phyloP scores from a whole-genome alignment of 2,329 filamentous ascomycete species.

The Aspergillus ruber region DNA sequence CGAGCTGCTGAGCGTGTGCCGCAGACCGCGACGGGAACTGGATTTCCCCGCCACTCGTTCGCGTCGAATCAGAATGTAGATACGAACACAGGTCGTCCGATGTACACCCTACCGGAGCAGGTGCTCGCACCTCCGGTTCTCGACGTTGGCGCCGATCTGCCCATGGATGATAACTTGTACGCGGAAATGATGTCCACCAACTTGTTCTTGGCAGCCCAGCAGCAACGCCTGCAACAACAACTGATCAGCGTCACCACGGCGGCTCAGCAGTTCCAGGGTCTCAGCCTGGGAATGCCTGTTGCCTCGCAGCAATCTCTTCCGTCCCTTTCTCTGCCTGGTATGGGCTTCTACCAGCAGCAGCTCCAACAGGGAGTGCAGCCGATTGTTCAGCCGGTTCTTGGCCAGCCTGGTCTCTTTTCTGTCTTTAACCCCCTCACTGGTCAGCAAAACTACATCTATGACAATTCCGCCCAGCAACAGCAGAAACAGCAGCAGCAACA shows the following conservation, averaged over 20 bases:
- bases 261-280: conserved; percentile 72
- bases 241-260: conserved; percentile 75
- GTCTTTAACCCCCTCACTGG: conserved; percentile 83
- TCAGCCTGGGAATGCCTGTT: conserved; percentile 56
- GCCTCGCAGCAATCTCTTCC: conserved; percentile 46
- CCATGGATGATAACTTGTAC: conserved; percentile 79
- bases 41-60: conserved; percentile 44
- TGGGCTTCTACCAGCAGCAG: conserved; percentile 59
- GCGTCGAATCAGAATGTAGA: conserved; percentile 24
- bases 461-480: conserved; percentile 54
- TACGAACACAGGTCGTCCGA: conserved; percentile 46
- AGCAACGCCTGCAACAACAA: conserved; percentile 92
- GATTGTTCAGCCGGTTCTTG: conserved; percentile 55
- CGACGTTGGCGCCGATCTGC: conserved; percentile 60
- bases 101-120: conserved; percentile 73
- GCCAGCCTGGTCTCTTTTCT: conserved; percentile 69
- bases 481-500: conserved; percentile 14
- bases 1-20: conserved; percentile 45
- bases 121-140: conserved; percentile 64
- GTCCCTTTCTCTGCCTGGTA: conserved; percentile 47
- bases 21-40: conserved; percentile 53
- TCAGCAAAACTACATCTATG: conserved; percentile 73
- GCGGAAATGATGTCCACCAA: conserved; percentile 88
- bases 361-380: conserved; percentile 61
- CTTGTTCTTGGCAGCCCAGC: conserved; percentile 85